Evolutionary conservation across 1,284 basidiomycete species (phyloP), one percentile per base, ranked within the genome.

Genomic region (Erythrobasidium hasegawianum): DNA sequence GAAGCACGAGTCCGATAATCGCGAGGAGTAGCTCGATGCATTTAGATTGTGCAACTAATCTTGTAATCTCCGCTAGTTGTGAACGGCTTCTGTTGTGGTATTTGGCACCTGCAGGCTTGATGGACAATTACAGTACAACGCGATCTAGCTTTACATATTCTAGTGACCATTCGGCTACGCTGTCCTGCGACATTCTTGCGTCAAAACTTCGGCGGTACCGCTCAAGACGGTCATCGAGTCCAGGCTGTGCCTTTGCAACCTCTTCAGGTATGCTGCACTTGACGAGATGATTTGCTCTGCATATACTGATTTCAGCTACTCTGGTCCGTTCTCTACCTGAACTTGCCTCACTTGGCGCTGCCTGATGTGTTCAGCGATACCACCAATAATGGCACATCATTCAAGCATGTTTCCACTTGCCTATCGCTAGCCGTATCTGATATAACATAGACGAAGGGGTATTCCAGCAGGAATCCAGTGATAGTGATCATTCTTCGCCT

Each of bases 261-360:
- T n/a, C 33, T 24, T 50, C 38, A 26, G 62, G 62, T 26, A 58
- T 38, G 33, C 62, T 65, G 47, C 55, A 65, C 16, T 58, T 49
- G 38, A 65, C 29, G 8, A 65, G 13, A 7, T 8, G 33, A 3
- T n/a, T 47, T 16, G 43, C 16, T n/a, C 43, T 47, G 14, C n/a
- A n/a, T n/a, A n/a, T n/a, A n/a, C n/a, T n/a, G n/a, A n/a, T n/a
- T n/a, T n/a, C n/a, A n/a, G n/a, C n/a, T 41, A n/a, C 40, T 41
- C 40, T 41, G 11, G 40, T 41, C 40, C 10, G 40, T 41, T n/a
- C 10, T 11, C 40, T 10, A 10, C 40, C n/a, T 41, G n/a, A 10
- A 41, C 40, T 24, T 7, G 7, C 5, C 43, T 18, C 14, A n/a
- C 43, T 16, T 47, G 4, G 5, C n/a, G 43, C 43, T 16, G 8